Percentiles rank a stretch among this genome's conserved stretches.
Conservation (phyloP, 345 rosid genomes). For the Salix viminalis region DNA sequence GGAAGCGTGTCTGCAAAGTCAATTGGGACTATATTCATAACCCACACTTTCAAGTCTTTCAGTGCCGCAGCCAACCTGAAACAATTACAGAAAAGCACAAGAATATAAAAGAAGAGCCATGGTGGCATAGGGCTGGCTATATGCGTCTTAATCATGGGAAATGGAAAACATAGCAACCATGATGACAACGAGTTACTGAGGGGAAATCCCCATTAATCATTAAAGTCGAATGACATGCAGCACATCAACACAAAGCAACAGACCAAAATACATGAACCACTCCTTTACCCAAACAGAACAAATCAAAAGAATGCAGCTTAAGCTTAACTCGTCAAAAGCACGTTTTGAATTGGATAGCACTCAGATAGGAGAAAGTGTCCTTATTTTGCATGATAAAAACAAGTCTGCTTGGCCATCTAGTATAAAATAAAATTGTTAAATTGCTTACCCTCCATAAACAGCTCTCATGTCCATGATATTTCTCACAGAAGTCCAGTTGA, state of each 20-base stretch:
- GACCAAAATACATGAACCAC: background rate
- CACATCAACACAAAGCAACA: background rate
- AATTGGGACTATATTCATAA: constrained; percentile 74
- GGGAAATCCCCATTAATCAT: background rate
- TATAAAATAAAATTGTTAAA: background rate
- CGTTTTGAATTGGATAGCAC: background rate
- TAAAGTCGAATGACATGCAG: background rate
- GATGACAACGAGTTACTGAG: background rate
- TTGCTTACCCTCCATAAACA: constrained; percentile 79
- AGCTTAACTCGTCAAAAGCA: background rate
- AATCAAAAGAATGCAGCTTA: background rate
- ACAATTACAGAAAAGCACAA: constrained; percentile 12
- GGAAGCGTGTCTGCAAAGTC: constrained; percentile 81
- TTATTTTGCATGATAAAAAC: background rate
- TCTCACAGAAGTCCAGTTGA: constrained; percentile 76
- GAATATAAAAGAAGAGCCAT: background rate
- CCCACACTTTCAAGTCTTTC: constrained; percentile 72
- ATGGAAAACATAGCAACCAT: background rate
- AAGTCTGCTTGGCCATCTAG: background rate
- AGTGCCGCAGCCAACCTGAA: constrained; percentile 74
- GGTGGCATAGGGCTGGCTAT: background rate
- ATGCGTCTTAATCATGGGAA: background rate
- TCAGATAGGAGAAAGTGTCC: background rate
- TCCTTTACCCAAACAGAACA: background rate
- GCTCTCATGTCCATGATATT: constrained; percentile 96